Conservation (phyloP, 306 rosid genomes). For the Cicer bijugum region DNA sequence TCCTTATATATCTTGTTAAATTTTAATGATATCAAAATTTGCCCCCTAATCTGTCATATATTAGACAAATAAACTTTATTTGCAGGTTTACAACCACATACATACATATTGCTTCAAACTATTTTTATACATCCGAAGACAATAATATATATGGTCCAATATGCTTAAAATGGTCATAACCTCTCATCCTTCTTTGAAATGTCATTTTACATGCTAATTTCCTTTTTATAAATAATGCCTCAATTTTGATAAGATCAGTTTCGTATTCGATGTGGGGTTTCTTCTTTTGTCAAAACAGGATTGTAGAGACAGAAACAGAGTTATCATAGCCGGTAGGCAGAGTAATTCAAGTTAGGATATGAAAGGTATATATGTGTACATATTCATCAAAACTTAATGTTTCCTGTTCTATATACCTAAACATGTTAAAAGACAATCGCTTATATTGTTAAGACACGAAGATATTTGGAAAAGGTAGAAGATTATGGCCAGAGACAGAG, state of each 20-base stretch:
- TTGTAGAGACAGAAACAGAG: background rate
- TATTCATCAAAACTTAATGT: background rate
- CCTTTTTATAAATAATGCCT: background rate
- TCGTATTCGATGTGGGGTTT: conserved; percentile 18
- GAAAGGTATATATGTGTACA: background rate
- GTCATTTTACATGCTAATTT: conserved; percentile 10
- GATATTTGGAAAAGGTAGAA: conserved; percentile 11
- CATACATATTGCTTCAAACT: background rate
- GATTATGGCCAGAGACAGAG: conserved; percentile 5
- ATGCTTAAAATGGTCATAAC: background rate
- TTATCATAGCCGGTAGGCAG: background rate
- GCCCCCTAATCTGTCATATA: background rate
- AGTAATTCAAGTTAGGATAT: conserved; percentile 1
- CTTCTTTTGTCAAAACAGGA: background rate
- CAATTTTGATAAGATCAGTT: conserved; percentile 21
- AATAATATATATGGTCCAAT: background rate
- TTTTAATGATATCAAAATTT: background rate
- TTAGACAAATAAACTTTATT: background rate
- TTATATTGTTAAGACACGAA: background rate
- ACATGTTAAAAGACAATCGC: background rate
- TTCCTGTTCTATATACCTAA: background rate
- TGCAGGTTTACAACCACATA: background rate
- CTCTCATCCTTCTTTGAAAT: background rate
- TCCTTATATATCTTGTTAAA: background rate
- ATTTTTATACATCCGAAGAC: background rate